Conservation (phyloP, 768 basidiomycete species). For the Podaxis mareebaensis region DNA sequence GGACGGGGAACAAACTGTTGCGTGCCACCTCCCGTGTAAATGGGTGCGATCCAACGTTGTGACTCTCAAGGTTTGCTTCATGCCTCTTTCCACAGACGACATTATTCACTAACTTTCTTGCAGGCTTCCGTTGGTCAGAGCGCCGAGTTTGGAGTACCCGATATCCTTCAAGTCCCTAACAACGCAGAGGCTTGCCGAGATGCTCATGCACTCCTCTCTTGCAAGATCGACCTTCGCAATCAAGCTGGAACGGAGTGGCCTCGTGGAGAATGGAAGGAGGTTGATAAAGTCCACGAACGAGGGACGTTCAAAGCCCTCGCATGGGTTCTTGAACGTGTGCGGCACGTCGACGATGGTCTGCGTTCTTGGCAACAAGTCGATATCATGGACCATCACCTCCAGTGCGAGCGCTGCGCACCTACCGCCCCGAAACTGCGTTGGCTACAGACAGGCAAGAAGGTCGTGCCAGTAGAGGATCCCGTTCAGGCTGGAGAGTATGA, state of each 20-base stretch:
- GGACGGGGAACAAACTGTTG: slow-evolving; percentile 48
- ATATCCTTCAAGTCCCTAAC: slow-evolving; percentile 49
- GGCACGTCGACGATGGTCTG: slow-evolving; percentile 68
- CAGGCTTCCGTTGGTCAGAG: slow-evolving; percentile 55
- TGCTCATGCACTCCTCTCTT: slow-evolving; percentile 79
- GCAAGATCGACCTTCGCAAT: slow-evolving; percentile 67
- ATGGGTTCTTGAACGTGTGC: slow-evolving; percentile 86
- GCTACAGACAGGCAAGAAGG: slow-evolving; percentile 60
- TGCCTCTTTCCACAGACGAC: not conserved
- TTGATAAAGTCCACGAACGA: slow-evolving; percentile 87
- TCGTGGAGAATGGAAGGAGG: slow-evolving; percentile 67
- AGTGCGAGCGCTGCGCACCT: slow-evolving; percentile 85
- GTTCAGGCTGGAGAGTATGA: slow-evolving; percentile 89
- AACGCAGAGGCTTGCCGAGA: slow-evolving; percentile 63
- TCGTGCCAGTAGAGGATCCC: slow-evolving; percentile 78
- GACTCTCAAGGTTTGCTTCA: slow-evolving; percentile 50
- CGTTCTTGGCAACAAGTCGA: slow-evolving; percentile 65
- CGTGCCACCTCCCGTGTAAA: slow-evolving; percentile 58
- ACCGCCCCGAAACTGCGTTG: slow-evolving; percentile 74
- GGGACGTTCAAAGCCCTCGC: slow-evolving; percentile 77
- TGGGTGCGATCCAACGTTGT: slow-evolving; percentile 61
- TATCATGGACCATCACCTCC: slow-evolving; percentile 42
- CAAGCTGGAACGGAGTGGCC: slow-evolving; percentile 84
- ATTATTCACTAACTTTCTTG: slow-evolving; percentile 13
- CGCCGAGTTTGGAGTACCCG: slow-evolving; percentile 70